Base-by-base conservation (phyloP, 2,329 filamentous ascomycete genomes). In the Zasmidium cellare region DNA sequence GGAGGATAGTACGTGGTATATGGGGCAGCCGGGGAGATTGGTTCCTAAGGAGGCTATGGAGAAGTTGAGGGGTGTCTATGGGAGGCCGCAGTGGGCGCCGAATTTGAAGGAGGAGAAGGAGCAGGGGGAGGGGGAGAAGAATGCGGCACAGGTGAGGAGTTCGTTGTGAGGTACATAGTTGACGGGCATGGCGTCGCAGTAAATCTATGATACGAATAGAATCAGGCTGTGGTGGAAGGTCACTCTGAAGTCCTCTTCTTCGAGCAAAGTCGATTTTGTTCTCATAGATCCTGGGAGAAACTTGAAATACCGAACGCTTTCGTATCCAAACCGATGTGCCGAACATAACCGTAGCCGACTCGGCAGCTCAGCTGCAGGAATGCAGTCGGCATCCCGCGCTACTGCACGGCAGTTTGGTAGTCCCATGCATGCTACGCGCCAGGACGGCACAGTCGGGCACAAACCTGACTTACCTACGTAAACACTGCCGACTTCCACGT, bases 1-100 rank as follows among this genome's bases (percentile, higher is more conserved):
- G 14, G 47, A 19, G 19, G 61, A 60, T 50, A 58, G 54, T 49
- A 60, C 58, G 12, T 63, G 63, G 62, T 61, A 62, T 55, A 58
- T 62, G 49, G 56, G 53, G 9, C 48, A 55, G 45, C 61, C 57
- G 1, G 18, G 28, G 48, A 50, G 48, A 18, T 18, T 50, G 18
- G 52, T 60, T 11, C 49, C 44, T 12, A 7, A 19, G 16, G 45
- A 46, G 25, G 54, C 57, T 12, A 53, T 65, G 18, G 61, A 61
- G 38, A 61, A 46, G 53, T 48, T 64, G 53, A 56, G 48, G 16
- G 61, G 59, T 2, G 54, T 41, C 12, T 48, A 59, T 51, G 53
- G 53, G 7, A 19, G 19, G 18, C 48, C 45, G 6, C 14, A 48
- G 23, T 35, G 24, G 44, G 41, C 45, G 24, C 28, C 25, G 12